A percentile compares a stretch with the other conserved stretches of the same genome.
Evolutionary conservation across 768 basidiomycete genomes (phyloP).

Genomic region (Candolleomyces eurysporus): DNA sequence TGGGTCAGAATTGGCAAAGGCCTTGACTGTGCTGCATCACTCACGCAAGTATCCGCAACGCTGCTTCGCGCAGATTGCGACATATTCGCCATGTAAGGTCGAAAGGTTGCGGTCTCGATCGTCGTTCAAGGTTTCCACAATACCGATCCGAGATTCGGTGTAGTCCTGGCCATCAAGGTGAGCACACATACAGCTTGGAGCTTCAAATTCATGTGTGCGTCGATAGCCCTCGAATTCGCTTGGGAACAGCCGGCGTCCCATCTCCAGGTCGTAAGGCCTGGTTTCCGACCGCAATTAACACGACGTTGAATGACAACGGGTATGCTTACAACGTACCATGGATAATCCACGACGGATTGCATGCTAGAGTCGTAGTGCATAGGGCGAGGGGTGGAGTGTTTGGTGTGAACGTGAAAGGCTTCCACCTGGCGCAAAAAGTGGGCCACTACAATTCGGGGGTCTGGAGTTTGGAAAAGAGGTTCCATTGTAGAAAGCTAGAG

Average conservation of each 20-base stretch:
- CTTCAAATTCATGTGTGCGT: background rate
- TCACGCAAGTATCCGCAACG: background rate
- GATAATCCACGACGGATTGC: background rate
- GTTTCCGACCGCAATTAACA: background rate
- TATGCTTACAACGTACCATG: background rate
- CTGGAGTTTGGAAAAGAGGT: background rate
- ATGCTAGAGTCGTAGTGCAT: background rate
- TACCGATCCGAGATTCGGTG: background rate
- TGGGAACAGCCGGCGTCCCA: background rate
- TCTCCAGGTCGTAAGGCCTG: background rate
- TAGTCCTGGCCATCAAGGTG: background rate
- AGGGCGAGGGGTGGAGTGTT: background rate
- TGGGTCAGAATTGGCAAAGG: background rate
- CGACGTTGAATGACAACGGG: background rate
- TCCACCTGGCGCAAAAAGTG: background rate
- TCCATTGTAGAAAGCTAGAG: background rate
- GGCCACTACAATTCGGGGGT: background rate
- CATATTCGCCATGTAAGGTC: background rate
- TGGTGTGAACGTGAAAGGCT: background rate
- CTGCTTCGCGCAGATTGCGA: background rate
- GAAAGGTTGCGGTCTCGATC: background rate
- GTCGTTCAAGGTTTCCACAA: background rate
- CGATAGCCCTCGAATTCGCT: background rate
- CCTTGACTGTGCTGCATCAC: background rate
- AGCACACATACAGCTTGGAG: background rate